Base-by-base conservation (phyloP, 179 eudicot genomes). In the Heliamphora pulchella region DNA sequence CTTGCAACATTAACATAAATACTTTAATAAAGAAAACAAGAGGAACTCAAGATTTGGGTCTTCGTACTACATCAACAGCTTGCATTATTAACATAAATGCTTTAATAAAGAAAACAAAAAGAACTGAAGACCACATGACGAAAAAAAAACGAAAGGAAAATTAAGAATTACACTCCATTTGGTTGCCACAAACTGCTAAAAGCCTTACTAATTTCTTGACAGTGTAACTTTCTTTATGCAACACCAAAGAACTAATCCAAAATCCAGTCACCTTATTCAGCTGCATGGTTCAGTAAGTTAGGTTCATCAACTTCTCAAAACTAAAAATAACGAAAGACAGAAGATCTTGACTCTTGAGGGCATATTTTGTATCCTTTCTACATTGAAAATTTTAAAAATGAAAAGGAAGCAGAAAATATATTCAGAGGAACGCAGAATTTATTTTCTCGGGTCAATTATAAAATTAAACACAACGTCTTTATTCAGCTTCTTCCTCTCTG, bases 21-120 rank as follows among this genome's bases (percentile, higher is more conserved):
- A 18, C 4, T 47, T 43, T 3, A 1, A 22, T 63, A 15, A 3
- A 13, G 3, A 50, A 66, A 75, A 75, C 8, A 54, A 54, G 1
- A 1, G 8, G 8, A 8, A 50, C 4, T 4, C 4, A 75, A 17
- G 85, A 44, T 48, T 81, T 57, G 96, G 88, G 44, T 92, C 97
- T 87, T 95, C 98, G 67, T 93, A 95, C 98, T 95, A 82, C 77
- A 84, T 64, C 53, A 75, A 31, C 61, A 84, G 76, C 11, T 76
- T 57, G 66, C 72, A 81, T 78, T 73, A 58, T 39, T n/a, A 67
- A n/a, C 53, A 78, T n/a, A 66, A 31, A 10, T 14, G 11, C 4
- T 47, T 43, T 3, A 1, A 22, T 63, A 15, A 3, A 13, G 3
- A 50, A 66, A 75, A 75, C 8, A 66, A 55, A 47, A 59, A 48